phyloP scores from a whole-genome alignment of 1,284 basidiomycete species.

The Jaminaea rosea region DNA sequence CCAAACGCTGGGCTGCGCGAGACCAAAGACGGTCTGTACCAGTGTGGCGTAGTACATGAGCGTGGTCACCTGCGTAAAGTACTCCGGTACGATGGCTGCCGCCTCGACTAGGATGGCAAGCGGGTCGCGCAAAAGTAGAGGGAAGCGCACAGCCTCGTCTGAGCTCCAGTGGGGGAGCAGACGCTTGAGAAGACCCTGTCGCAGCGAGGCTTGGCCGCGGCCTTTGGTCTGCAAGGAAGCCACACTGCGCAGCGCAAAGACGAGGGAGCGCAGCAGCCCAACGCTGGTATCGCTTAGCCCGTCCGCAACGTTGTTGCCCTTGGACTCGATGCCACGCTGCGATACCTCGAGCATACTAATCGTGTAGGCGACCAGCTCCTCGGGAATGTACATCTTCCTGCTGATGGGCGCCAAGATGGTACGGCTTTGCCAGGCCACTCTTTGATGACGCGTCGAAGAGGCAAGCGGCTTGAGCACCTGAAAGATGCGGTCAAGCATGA shows the following conservation, averaged over 20 bases:
- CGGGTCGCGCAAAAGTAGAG: conserved; percentile 40
- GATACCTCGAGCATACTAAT: conserved; percentile 38
- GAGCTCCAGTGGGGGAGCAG: conserved; percentile 44
- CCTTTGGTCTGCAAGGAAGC: conserved; percentile 13
- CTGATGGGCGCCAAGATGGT: conserved; percentile 37
- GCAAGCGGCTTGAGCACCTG: conserved; percentile 39
- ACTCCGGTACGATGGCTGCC: conserved; percentile 33
- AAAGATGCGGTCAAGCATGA: conserved; percentile 40
- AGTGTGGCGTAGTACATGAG: conserved; percentile 45
- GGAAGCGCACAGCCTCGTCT: conserved; percentile 38
- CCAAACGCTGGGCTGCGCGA: conserved; percentile 42
- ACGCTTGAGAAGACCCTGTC: conserved; percentile 41
- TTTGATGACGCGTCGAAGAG: conserved; percentile 16
- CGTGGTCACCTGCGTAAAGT: conserved; percentile 37
- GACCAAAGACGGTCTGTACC: conserved; percentile 42
- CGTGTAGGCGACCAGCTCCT: conserved; percentile 44
- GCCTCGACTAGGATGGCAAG: conserved; percentile 42
- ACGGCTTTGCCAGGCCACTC: conserved; percentile 24
- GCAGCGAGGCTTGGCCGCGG: conserved; percentile 6
- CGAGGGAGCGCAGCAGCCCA: conserved; percentile 28
- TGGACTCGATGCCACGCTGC: conserved; percentile 28
- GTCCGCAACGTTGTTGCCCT: conserved; percentile 14
- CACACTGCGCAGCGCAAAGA: conserved; percentile 25
- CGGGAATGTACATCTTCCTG: conserved; percentile 39
- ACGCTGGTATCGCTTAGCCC: conserved; percentile 26